Percentiles rank a stretch among this genome's conserved stretches.
phyloP scores from a whole-genome alignment of 176 grass and related monocot species.

The Musa schizocarpa region DNA sequence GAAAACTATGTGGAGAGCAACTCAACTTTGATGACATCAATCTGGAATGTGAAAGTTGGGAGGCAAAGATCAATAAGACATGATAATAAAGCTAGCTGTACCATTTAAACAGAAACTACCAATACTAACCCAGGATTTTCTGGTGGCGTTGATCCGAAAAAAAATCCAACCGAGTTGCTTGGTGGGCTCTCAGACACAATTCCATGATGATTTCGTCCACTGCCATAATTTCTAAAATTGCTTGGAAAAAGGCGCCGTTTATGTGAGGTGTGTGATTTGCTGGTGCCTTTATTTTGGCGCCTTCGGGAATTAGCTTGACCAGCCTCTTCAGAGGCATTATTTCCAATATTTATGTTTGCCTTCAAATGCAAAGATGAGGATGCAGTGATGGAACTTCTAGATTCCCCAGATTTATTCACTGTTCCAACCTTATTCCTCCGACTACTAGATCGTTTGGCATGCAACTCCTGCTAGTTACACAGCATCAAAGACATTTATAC shows the following conservation, averaged over 20 bases:
- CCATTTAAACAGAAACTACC: neutral
- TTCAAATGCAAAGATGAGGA: conserved; percentile 34
- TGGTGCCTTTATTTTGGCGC: conserved; percentile 64
- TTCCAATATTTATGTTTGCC: conserved; percentile 32
- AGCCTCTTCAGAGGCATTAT: conserved; percentile 48
- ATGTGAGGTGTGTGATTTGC: conserved; percentile 43
- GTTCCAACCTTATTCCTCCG: conserved; percentile 38
- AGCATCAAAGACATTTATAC: neutral
- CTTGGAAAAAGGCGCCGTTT: conserved; percentile 86
- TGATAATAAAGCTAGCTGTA: neutral
- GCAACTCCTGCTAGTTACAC: conserved; percentile 40
- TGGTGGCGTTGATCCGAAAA: conserved; percentile 85
- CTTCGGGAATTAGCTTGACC: conserved; percentile 63
- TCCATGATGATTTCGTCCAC: conserved; percentile 38
- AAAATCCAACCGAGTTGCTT: conserved; percentile 86
- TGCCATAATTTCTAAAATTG: conserved; percentile 49
- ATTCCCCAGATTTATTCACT: conserved; percentile 27
- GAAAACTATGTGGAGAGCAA: conserved; percentile 57
- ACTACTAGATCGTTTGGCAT: conserved; percentile 33
- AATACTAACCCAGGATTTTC: conserved; percentile 63
- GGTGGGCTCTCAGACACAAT: conserved; percentile 87
- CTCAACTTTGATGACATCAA: conserved; percentile 64
- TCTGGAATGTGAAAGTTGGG: conserved; percentile 24
- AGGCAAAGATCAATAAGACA: conserved; percentile 21
- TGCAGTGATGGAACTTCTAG: conserved; percentile 23